phyloP scores from a whole-genome alignment of 2,329 filamentous ascomycete species.

The Fusarium cyanostomum region DNA sequence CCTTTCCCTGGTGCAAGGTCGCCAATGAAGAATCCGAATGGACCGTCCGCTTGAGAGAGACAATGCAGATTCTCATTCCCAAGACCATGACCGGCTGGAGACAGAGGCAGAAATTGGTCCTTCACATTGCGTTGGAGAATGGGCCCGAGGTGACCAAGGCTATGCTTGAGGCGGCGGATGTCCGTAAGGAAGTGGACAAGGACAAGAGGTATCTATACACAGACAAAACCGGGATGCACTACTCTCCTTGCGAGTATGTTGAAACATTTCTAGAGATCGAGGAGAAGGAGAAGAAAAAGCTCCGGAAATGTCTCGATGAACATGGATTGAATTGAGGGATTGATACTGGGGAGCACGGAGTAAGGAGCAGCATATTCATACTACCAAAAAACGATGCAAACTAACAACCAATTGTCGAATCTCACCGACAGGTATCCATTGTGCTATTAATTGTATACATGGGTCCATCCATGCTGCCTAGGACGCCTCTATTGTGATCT shows the following conservation, averaged over 20 bases:
- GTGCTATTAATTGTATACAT: too few relatives aligned
- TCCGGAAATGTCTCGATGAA: background rate
- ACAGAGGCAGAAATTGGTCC: constrained; percentile 4
- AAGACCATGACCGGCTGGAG: constrained; percentile 4
- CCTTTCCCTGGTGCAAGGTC: constrained; percentile 14
- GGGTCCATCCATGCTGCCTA: too few relatives aligned
- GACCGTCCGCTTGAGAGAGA: constrained; percentile 7
- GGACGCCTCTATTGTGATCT: too few relatives aligned
- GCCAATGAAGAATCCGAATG: constrained; percentile 14
- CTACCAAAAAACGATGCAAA: too few relatives aligned
- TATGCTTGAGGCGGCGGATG: constrained; percentile 1
- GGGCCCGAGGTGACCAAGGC: constrained; percentile 6
- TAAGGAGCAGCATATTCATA: too few relatives aligned
- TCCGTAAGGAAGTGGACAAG: background rate
- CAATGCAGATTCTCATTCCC: constrained; percentile 9
- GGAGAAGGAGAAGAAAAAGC: constrained; percentile 12
- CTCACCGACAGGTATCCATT: too few relatives aligned
- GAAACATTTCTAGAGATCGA: constrained; percentile 10
- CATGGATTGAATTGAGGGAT: constrained; percentile 6
- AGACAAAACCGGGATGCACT: constrained; percentile 7
- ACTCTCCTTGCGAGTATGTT: constrained; percentile 18
- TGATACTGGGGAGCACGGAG: background rate
- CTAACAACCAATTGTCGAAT: too few relatives aligned
- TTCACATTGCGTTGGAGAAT: constrained; percentile 20
- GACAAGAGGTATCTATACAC: constrained; percentile 17